Evolutionary conservation across 1,139 yeast species (phyloP), one percentile per base, ranked within the genome.

Genomic region (Blastobotrys capitulatus): DNA sequence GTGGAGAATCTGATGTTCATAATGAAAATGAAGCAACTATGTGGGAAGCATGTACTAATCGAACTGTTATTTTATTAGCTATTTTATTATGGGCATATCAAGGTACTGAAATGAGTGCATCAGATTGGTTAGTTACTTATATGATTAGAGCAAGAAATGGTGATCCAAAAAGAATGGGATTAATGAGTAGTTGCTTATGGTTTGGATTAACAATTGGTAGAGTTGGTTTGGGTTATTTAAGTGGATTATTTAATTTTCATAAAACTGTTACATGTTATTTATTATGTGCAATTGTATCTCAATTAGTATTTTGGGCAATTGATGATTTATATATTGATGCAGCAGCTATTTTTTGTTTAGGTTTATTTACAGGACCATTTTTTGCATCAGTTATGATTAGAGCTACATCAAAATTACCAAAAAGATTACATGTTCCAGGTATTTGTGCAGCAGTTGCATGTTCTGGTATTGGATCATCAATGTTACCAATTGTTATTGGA

Each of bases 381-480:
- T 86, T 82, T 66, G 88, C 94, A 1, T 82, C 90, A 15, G 79
- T 85, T 0, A 80, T 84, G 53, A 78, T 83, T n/a, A 72, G 83
- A 16, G 73, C 87, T 7, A 68, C 85, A 37, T 77, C 79, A 42
- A 69, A 79, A 0, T 64, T 86, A 42, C 94, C 95, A 0, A 68
- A 70, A 20, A 73, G 73, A 41, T 67, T 75, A 52, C 87, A 85
- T 52, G 77, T 84, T 6, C 70, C 80, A 3, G 92, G 88, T 0
- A 75, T 86, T 13, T 89, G 94, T 1, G 73, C 85, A 45, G 79
- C 84, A 15, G 81, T 88, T 50, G 88, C 92, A 0, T 66, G 85
- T 53, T 89, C 90, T 7, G 87, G 88, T 6, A 79, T 84, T n/a
- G 92, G 90, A 1, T 83, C 83, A 12, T 90, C 94, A 0, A 74